Evolutionary conservation across 2,329 filamentous ascomycete species (phyloP).

Genomic region (Claviceps paspali): DNA sequence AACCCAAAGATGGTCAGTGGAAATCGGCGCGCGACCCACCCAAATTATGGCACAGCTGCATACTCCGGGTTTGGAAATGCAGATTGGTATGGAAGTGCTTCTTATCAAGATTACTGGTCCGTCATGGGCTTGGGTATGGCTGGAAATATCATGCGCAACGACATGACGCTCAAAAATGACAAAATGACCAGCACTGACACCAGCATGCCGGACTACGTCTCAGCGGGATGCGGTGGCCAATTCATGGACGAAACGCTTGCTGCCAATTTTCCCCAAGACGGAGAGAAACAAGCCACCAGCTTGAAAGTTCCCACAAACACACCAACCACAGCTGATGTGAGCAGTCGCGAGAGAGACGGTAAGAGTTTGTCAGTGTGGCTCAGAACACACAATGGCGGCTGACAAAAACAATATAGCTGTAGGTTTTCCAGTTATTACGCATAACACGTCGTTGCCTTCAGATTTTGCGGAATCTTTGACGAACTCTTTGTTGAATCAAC

Average conservation of each 20-base stretch:
- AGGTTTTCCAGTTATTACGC: conserved; percentile 9
- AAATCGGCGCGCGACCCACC: conserved; percentile 6
- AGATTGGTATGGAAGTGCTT: conserved; percentile 12
- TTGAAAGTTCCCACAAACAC: conserved; percentile 28
- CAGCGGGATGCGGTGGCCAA: conserved; percentile 6
- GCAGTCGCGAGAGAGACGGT: conserved; percentile 9
- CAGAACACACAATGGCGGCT: background rate
- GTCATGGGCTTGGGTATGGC: conserved; percentile 8
- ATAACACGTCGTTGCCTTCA: conserved; percentile 10
- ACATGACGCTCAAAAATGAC: conserved; percentile 7
- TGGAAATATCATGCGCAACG: conserved; percentile 5
- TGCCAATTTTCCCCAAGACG: conserved; percentile 18
- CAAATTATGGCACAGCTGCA: conserved; percentile 1
- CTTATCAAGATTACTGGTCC: conserved; percentile 16
- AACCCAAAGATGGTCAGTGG: conserved; percentile 1
- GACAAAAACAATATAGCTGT: conserved; percentile 2
- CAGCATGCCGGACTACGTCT: conserved; percentile 27
- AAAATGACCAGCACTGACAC: conserved; percentile 21
- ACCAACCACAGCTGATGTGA: conserved; percentile 16
- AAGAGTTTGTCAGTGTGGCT: background rate
- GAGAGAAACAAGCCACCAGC: conserved; percentile 11
- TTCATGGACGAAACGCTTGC: conserved; percentile 5
- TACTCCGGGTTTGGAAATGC: conserved; percentile 2
- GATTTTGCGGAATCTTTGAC: conserved; percentile 29
- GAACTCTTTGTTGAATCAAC: conserved; percentile 33